Evolutionary conservation across 768 basidiomycete genomes (phyloP).

Genomic region (Gloeostereum incarnatum): DNA sequence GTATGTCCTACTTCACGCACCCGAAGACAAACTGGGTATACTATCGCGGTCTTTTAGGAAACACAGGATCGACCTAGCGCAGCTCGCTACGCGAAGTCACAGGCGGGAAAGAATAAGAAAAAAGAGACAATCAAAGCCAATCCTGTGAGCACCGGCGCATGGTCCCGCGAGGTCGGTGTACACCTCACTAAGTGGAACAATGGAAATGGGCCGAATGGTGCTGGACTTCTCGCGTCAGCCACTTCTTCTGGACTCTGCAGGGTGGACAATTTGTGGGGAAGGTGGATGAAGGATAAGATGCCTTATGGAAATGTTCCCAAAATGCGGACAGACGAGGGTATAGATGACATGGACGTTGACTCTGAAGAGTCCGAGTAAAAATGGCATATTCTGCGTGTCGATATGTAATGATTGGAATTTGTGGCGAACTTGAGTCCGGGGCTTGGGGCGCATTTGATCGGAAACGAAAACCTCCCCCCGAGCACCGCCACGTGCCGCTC

Average conservation of each 20-base stretch:
- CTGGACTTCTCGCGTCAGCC: conserved; percentile 36
- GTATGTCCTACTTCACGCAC: conserved; percentile 21
- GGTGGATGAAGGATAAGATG: conserved; percentile 56
- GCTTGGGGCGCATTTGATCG: too few relatives aligned
- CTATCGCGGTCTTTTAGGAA: conserved; percentile 35
- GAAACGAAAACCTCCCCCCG: too few relatives aligned
- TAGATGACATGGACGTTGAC: conserved; percentile 16
- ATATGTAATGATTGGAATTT: too few relatives aligned
- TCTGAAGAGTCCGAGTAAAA: not conserved
- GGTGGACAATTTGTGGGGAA: conserved; percentile 73
- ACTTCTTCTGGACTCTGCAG: conserved; percentile 82
- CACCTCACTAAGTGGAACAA: conserved; percentile 77
- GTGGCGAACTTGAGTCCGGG: too few relatives aligned
- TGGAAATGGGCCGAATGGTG: conserved; percentile 15
- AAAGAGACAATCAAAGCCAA: conserved; percentile 19
- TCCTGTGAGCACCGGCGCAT: conserved; percentile 49
- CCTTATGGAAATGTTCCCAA: conserved; percentile 58
- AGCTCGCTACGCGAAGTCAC: conserved; percentile 25
- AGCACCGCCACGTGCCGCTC: too few relatives aligned
- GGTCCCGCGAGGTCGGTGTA: conserved; percentile 72
- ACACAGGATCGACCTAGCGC: conserved; percentile 38
- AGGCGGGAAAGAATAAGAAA: conserved; percentile 20
- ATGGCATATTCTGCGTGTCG: conserved; percentile 18
- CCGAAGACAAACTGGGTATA: too few relatives aligned
- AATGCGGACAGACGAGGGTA: conserved; percentile 50